Conservation (phyloP, 169 alveolate species). For the Eimeria falciformis region DNA sequence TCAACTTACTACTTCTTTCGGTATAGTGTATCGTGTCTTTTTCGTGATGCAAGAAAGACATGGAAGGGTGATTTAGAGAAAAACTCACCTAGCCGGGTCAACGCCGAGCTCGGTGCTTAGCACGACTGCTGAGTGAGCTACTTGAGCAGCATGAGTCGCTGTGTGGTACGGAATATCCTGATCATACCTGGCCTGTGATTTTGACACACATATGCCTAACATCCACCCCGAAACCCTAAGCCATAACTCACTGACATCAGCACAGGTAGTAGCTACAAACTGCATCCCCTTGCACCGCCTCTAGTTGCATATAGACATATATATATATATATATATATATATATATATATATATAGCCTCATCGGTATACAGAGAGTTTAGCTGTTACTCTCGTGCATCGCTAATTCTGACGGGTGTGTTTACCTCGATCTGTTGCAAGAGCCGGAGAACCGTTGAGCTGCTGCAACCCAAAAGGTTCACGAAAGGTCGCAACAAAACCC, state of each 20-base stretch:
- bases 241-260: no score
- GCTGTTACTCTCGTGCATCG: no score
- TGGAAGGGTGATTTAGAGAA: background rate
- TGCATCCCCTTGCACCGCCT: no score
- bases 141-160: constrained; percentile 83
- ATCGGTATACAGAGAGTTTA: no score
- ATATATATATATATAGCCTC: no score
- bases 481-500: constrained; percentile 58
- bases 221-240: no score
- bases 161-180: constrained; percentile 82
- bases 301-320: no score
- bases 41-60: no score
- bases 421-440: constrained; percentile 50
- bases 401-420: background rate
- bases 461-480: constrained; percentile 35
- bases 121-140: constrained; percentile 81
- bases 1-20: background rate
- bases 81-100: background rate
- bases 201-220: no score
- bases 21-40: no score
- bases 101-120: constrained; percentile 67
- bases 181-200: constrained; percentile 59
- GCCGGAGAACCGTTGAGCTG: constrained; percentile 11
- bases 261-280: no score
- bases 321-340: no score